Conservation (phyloP, 2,329 filamentous ascomycete genomes). For the Trichoderma koningiopsis region DNA sequence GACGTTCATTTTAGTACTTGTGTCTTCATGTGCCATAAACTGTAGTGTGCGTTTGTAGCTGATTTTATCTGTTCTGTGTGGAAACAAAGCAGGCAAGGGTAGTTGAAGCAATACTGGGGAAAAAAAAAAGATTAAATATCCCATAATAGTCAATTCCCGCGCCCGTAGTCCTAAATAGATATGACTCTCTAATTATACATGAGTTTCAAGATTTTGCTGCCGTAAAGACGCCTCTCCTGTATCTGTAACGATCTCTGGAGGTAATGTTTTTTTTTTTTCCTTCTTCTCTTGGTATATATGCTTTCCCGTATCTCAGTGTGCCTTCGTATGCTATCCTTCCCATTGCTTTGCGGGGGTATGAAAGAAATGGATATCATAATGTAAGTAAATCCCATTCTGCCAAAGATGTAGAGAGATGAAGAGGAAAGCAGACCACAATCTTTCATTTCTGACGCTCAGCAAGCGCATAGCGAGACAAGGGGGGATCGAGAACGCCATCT, state of each 20-base stretch:
- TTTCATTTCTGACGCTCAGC: not conserved
- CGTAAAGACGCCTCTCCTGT: not conserved
- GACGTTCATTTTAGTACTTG: not conserved
- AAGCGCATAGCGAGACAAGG: not conserved
- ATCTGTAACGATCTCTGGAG: not conserved
- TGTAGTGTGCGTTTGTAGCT: not conserved
- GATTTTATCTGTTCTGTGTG: not conserved
- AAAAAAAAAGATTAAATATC: not conserved
- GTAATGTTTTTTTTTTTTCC: not conserved
- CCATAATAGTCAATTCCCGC: not conserved
- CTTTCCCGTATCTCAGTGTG: not conserved
- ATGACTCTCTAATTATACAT: constrained; percentile 11
- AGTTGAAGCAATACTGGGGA: not conserved
- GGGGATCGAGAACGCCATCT: not conserved
- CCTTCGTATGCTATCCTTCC: not conserved
- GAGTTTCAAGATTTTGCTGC: not conserved
- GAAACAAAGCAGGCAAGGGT: not conserved
- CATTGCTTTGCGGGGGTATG: not conserved
- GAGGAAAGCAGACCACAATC: not conserved
- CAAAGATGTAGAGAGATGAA: not conserved
- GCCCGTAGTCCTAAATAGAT: not conserved
- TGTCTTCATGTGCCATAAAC: not conserved
- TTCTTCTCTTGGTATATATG: not conserved
- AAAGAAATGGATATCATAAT: not conserved
- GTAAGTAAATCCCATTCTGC: not conserved